Conservation (phyloP, 2,329 filamentous ascomycete species). For the Phialemoniopsis sp. region DNA sequence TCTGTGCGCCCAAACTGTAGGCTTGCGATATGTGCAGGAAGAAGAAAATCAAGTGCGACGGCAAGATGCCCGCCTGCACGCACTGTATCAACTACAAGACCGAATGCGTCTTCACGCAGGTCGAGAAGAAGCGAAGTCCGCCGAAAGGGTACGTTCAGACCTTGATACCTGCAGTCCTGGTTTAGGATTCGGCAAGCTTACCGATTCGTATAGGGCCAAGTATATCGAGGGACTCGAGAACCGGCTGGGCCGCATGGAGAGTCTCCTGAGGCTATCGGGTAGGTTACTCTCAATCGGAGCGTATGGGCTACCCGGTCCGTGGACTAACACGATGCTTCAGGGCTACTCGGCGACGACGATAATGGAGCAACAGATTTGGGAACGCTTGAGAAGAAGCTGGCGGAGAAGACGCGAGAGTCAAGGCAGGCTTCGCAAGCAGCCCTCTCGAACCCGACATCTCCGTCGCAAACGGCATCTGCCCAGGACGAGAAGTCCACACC, state of each 20-base stretch:
- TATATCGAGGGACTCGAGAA: constrained; percentile 98
- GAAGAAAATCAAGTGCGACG: constrained; percentile 97
- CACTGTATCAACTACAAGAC: constrained; percentile 99
- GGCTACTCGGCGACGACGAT: constrained; percentile 81
- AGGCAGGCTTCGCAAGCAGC: constrained; percentile 42
- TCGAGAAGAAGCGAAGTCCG: constrained; percentile 97
- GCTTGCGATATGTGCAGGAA: constrained; percentile 96
- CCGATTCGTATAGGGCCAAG: constrained; percentile 63
- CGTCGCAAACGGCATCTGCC: constrained; percentile 39
- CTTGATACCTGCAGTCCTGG: too few species aligned
- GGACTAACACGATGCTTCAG: constrained; percentile 28
- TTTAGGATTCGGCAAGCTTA: not conserved
- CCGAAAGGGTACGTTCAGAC: constrained; percentile 89
- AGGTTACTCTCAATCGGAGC: constrained; percentile 17
- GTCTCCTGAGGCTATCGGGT: constrained; percentile 78
- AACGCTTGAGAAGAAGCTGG: constrained; percentile 74
- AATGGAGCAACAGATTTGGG: constrained; percentile 82
- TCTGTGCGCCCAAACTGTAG: constrained; percentile 37
- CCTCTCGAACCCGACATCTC: constrained; percentile 45
- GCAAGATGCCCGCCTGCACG: constrained; percentile 89
- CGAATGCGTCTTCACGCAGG: constrained; percentile 93
- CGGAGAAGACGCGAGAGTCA: constrained; percentile 51
- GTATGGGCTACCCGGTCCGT: too few species aligned
- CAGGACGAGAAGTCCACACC: constrained; percentile 43
- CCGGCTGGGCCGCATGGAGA: constrained; percentile 92